These are phyloP conservation scores for Chlamydomonas sp. DNA, from an alignment of 139 green algal genomes.

Conservation along the genomic window DNA sequence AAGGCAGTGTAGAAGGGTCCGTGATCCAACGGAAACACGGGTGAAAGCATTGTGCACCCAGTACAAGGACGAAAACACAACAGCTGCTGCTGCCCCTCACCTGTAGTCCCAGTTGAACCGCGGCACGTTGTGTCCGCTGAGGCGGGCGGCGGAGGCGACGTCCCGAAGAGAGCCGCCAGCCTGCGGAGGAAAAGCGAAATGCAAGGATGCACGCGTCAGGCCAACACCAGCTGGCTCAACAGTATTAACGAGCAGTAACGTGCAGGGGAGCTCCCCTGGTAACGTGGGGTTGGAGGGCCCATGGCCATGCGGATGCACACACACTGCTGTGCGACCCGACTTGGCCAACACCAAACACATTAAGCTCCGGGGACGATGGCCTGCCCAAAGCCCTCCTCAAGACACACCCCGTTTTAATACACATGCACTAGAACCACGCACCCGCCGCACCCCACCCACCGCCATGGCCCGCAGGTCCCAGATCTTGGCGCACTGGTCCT, in stretches of 20 bases:
- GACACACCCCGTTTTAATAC: too few relatives aligned
- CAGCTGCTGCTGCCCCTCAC: conserved; percentile 13
- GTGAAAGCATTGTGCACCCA: not conserved
- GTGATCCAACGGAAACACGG: too few relatives aligned
- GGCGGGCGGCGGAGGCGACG: not conserved
- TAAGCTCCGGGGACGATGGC: too few relatives aligned
- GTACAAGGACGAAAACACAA: not conserved
- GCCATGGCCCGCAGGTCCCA: conserved; percentile 85
- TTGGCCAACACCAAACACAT: too few relatives aligned
- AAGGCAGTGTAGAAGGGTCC: too few relatives aligned
- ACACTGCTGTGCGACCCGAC: too few relatives aligned
- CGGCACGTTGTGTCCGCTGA: conserved; percentile 21
- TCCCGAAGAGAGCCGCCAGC: conserved; percentile 24
- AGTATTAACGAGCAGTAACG: too few relatives aligned
- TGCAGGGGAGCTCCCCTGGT: too few relatives aligned
- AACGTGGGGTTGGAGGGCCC: too few relatives aligned
- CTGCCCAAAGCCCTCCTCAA: not conserved
- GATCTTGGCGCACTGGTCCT: conserved; percentile 96
- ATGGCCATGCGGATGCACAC: too few relatives aligned
- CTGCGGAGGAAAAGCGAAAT: not conserved
- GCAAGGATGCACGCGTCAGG: too few relatives aligned
- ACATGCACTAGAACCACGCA: not conserved
- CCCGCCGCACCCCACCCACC: not conserved
- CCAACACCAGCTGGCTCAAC: too few relatives aligned
- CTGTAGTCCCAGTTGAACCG: conserved; percentile 83